Evolutionary conservation across 2,329 filamentous ascomycete species (phyloP).

Genomic region (Aspergillus arachidicola): DNA sequence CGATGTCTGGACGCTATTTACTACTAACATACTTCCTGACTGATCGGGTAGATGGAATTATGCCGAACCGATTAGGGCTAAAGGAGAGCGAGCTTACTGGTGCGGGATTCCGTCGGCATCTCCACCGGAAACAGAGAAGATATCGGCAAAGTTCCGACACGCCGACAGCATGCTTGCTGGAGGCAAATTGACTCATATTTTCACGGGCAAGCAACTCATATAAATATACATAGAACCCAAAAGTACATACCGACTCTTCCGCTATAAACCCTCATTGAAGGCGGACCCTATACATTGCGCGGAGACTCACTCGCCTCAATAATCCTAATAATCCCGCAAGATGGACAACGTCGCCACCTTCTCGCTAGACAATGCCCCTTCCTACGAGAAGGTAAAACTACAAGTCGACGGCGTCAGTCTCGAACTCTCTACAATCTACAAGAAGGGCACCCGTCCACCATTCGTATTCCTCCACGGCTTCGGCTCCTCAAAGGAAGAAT

Average conservation of each 20-base stretch:
- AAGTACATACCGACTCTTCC: neutral
- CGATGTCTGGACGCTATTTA: neutral
- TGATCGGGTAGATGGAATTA: neutral
- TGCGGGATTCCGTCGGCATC: neutral
- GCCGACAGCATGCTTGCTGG: neutral
- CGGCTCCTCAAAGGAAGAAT: conserved; percentile 30
- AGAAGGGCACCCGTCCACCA: conserved; percentile 16
- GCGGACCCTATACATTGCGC: neutral
- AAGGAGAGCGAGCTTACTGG: neutral
- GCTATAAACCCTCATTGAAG: neutral
- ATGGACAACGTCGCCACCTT: neutral
- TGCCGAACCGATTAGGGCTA: neutral
- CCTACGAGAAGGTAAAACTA: conserved; percentile 7
- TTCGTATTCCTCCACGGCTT: conserved; percentile 31
- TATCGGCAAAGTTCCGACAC: neutral
- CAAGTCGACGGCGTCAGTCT: conserved; percentile 24
- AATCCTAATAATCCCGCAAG: neutral
- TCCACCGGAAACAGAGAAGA: neutral
- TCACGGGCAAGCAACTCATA: neutral
- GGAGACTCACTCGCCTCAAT: neutral
- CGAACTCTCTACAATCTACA: conserved; percentile 24
- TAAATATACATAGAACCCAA: neutral
- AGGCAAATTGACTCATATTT: neutral
- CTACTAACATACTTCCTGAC: neutral
- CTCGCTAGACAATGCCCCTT: neutral